A percentile compares a stretch with the other conserved stretches of the same genome.
Conservation (phyloP, 371 early-diverging fungal species). For the Dichotomocladium elegans region DNA sequence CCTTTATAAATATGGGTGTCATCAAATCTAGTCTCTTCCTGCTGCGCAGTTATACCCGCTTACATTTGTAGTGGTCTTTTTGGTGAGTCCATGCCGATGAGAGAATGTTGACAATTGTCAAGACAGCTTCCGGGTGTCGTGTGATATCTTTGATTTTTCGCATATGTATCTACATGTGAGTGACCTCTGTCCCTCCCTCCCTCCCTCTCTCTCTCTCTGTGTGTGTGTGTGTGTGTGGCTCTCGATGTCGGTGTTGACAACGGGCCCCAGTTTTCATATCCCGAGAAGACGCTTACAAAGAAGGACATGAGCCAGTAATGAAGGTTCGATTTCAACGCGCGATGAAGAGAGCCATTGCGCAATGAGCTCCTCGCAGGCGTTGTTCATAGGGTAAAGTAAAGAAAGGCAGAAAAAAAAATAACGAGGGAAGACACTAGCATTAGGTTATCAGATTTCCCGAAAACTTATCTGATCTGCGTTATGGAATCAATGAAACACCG, state of each 20-base stretch:
- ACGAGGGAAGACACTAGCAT: not conserved
- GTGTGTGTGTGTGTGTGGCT: too few species aligned
- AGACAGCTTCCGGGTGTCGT: not conserved
- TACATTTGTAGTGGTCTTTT: not conserved
- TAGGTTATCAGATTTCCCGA: not conserved
- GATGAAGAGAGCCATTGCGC: constrained; percentile 25
- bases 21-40: not conserved
- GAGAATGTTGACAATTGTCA: not conserved
- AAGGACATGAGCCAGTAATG: constrained; percentile 26
- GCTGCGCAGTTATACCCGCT: not conserved
- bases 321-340: constrained; percentile 23
- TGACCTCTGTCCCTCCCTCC: too few species aligned
- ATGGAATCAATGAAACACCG: too few species aligned
- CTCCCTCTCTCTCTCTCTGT: too few species aligned
- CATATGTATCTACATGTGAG: too few species aligned
- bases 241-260: not conserved
- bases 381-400: constrained; percentile 8
- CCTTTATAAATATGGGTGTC: constrained; percentile 6
- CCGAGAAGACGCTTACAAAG: constrained; percentile 14
- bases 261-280: not conserved
- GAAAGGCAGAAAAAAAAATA: not conserved
- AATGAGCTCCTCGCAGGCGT: constrained; percentile 12
- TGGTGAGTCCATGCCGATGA: not conserved
- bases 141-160: not conserved
- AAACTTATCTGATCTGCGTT: constrained; percentile 14